Evolutionary conservation across 805 yeast genomes (phyloP).

Genomic region (Scheffersomyces stipitis): DNA sequence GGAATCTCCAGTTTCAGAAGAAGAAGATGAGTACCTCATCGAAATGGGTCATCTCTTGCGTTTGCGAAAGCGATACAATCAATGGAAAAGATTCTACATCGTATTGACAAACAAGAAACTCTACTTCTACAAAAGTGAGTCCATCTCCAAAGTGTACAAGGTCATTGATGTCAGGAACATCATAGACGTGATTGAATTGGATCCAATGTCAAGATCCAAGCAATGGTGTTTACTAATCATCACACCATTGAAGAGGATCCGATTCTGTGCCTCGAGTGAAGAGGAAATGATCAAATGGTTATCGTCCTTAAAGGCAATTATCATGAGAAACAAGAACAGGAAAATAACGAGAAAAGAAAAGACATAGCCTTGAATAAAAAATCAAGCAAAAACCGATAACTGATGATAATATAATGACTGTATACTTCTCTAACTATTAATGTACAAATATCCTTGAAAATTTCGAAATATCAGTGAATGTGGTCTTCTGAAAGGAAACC

Average conservation of each 20-base stretch:
- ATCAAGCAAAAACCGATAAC: too few relatives aligned
- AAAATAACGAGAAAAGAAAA: neutral
- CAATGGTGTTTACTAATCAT: conserved; percentile 48
- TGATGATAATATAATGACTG: too few relatives aligned
- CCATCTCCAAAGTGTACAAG: conserved; percentile 24
- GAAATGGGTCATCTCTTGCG: conserved; percentile 43
- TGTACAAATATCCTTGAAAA: too few relatives aligned
- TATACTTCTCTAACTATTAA: too few relatives aligned
- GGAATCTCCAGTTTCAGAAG: conserved; percentile 1
- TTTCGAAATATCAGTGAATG: too few relatives aligned
- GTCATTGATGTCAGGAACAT: conserved; percentile 30
- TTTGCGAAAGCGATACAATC: conserved; percentile 43
- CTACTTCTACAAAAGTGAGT: conserved; percentile 37
- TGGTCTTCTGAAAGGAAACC: too few relatives aligned
- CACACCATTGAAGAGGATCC: conserved; percentile 43
- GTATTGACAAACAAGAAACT: conserved; percentile 42
- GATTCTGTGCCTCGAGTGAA: conserved; percentile 46
- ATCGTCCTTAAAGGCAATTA: conserved; percentile 38
- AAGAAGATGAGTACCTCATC: conserved; percentile 22
- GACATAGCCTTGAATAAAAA: too few relatives aligned
- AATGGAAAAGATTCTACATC: conserved; percentile 47
- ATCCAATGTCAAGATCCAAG: conserved; percentile 44
- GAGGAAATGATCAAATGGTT: conserved; percentile 51
- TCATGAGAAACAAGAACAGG: neutral
- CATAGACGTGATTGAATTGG: conserved; percentile 51